Conservation (phyloP, 495 filamentous ascomycete genomes). For the Talaromyces proteolyticus region DNA sequence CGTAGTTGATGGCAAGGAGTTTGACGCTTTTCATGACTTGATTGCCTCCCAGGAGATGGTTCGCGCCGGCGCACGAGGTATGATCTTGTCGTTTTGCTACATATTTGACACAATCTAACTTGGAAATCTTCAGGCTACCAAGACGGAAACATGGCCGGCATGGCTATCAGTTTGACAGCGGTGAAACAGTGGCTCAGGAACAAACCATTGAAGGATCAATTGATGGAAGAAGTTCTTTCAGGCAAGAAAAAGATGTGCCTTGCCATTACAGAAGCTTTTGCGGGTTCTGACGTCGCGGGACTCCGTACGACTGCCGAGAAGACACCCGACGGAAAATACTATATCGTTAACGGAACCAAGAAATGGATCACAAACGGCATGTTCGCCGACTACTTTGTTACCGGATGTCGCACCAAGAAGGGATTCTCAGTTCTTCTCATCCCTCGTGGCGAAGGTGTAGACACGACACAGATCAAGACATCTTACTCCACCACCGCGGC, state of each 20-base stretch:
- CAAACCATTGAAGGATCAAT: slow-evolving; percentile 54
- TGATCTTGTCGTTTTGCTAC: slow-evolving; percentile 37
- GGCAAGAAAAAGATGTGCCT: slow-evolving; percentile 85
- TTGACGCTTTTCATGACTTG: slow-evolving; percentile 84
- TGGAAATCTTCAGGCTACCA: slow-evolving; percentile 37
- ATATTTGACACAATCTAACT: slow-evolving; percentile 15
- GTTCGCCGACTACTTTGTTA: slow-evolving; percentile 80
- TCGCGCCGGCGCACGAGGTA: slow-evolving; percentile 60
- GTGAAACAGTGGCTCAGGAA: slow-evolving; percentile 75
- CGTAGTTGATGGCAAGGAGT: slow-evolving; percentile 70
- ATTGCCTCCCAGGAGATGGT: slow-evolving; percentile 69
- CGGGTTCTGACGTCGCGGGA: slow-evolving; percentile 80
- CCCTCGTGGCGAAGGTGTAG: slow-evolving; percentile 59
- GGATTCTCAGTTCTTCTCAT: slow-evolving; percentile 76
- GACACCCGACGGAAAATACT: slow-evolving; percentile 77
- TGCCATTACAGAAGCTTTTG: slow-evolving; percentile 86
- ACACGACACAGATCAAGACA: slow-evolving; percentile 80
- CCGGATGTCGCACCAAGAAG: slow-evolving; percentile 75
- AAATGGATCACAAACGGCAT: slow-evolving; percentile 94
- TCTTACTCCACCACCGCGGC: slow-evolving; percentile 75
- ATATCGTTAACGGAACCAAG: slow-evolving; percentile 85
- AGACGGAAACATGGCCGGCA: slow-evolving; percentile 64
- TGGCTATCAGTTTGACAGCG: slow-evolving; percentile 78
- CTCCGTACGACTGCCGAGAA: slow-evolving; percentile 76
- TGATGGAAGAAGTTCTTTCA: slow-evolving; percentile 66